These are phyloP conservation scores for Fomitopsis palustris DNA, from an alignment of 1,284 basidiomycete species.

Conservation along the genomic window DNA sequence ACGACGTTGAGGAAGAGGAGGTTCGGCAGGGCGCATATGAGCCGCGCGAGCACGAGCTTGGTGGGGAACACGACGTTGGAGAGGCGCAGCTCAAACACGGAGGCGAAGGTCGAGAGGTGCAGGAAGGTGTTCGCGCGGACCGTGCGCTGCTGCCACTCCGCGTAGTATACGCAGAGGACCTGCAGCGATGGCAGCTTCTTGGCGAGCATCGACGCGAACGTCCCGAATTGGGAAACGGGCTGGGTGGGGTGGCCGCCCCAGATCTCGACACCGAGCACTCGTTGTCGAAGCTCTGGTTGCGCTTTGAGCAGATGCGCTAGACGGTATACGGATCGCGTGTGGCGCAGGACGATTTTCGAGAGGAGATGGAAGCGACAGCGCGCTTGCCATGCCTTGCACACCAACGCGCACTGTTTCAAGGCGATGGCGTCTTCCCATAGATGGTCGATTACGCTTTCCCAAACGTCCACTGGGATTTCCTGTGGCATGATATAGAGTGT, in stretches of 20 bases:
- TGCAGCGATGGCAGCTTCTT: neutral
- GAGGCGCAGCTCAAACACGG: neutral
- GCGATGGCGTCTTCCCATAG: slow-evolving; percentile 16
- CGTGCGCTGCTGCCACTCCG: neutral
- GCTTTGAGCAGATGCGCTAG: neutral
- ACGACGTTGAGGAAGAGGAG: neutral
- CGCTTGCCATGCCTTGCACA: slow-evolving; percentile 26
- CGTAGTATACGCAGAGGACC: neutral
- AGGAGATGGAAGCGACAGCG: slow-evolving; percentile 23
- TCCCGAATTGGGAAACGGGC: neutral
- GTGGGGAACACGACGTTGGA: neutral
- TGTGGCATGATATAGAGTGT: neutral
- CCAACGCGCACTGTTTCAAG: slow-evolving; percentile 23
- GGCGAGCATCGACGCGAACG: neutral
- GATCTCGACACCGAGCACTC: neutral
- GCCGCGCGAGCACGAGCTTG: neutral
- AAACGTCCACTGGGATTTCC: slow-evolving; percentile 18
- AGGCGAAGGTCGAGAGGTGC: neutral
- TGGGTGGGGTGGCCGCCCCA: neutral
- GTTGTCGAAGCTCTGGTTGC: neutral
- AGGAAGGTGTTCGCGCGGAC: neutral
- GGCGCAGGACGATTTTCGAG: neutral
- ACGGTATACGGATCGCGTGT: neutral
- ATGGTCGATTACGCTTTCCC: slow-evolving; percentile 23
- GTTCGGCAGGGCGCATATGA: neutral